A percentile compares a stretch with the other conserved stretches of the same genome.
These are phyloP conservation scores for Cladophialophora yegresii DNA, from an alignment of 2,329 filamentous ascomycete genomes.

Conservation along the genomic window DNA sequence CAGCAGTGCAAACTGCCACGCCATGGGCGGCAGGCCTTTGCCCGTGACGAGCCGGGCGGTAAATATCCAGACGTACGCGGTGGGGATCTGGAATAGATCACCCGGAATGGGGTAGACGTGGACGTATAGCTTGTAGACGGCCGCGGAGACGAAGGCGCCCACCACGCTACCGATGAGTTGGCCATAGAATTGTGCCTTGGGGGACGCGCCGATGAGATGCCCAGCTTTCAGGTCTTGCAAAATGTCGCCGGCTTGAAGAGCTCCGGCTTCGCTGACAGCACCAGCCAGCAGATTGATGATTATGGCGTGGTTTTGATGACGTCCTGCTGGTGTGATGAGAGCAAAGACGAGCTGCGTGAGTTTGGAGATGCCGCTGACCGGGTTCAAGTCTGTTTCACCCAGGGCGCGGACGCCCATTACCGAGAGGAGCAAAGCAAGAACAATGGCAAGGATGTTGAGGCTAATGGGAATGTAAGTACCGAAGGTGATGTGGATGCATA, in stretches of 20 bases:
- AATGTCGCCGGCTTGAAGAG: slow-evolving; percentile 90
- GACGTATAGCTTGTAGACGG: slow-evolving; percentile 87
- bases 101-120: slow-evolving; percentile 86
- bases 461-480: slow-evolving; percentile 76
- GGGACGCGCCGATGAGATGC: slow-evolving; percentile 85
- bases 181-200: slow-evolving; percentile 94
- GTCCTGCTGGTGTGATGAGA: slow-evolving; percentile 75
- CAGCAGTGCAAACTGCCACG: slow-evolving; percentile 73
- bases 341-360: slow-evolving; percentile 95
- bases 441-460: slow-evolving; percentile 73
- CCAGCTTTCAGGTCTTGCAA: slow-evolving; percentile 98
- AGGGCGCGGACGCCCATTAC: slow-evolving; percentile 67
- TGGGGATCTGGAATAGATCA: slow-evolving; percentile 88
- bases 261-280: slow-evolving; percentile 80
- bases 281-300: slow-evolving; percentile 93
- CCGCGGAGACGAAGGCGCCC: slow-evolving; percentile 81
- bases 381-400: slow-evolving; percentile 89
- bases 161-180: slow-evolving; percentile 87
- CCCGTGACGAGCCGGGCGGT: slow-evolving; percentile 92
- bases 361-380: slow-evolving; percentile 94
- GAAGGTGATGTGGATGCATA: slow-evolving; percentile 80
- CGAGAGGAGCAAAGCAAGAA: slow-evolving; percentile 73
- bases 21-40: slow-evolving; percentile 80
- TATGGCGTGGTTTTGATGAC: slow-evolving; percentile 82
- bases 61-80: slow-evolving; percentile 96